These are phyloP conservation scores for Solanum hybrid DNA, from an alignment of 305 asterid genomes.

Conservation along the genomic window DNA sequence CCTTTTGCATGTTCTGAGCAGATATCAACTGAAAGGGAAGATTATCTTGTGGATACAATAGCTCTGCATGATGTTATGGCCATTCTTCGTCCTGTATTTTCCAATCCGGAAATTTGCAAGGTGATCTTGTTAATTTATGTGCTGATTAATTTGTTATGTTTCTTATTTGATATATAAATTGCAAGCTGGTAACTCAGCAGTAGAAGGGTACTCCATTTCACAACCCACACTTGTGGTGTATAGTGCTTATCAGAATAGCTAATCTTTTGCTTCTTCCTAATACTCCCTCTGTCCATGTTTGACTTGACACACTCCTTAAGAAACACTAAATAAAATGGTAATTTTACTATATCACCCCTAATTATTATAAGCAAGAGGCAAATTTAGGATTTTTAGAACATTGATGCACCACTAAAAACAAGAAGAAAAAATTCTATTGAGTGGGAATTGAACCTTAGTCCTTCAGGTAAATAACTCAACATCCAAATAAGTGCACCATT, in stretches of 20 bases:
- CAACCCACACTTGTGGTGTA: neutral
- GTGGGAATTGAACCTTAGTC: neutral
- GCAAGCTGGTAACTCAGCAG: neutral
- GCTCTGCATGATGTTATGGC: conserved; percentile 70
- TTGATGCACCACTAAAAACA: neutral
- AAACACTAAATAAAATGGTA: neutral
- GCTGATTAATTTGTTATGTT: neutral
- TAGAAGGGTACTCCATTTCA: neutral
- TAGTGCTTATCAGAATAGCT: neutral
- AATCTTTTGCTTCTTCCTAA: neutral
- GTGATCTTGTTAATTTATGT: conserved; percentile 21
- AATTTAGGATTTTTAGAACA: neutral
- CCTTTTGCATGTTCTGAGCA: neutral
- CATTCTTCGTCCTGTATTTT: conserved; percentile 69
- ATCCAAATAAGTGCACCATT: neutral
- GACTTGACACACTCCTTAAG: neutral
- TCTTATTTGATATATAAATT: neutral
- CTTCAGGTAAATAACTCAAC: neutral
- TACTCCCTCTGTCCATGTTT: neutral
- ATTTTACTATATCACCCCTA: neutral
- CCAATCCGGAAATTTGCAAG: conserved; percentile 82
- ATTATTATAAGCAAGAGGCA: neutral
- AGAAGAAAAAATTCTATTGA: neutral
- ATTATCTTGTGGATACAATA: conserved; percentile 76
- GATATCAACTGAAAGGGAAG: conserved; percentile 70